Evolutionary conservation across 2,329 filamentous ascomycete genomes (phyloP).

Genomic region (Xylariaceae sp.): DNA sequence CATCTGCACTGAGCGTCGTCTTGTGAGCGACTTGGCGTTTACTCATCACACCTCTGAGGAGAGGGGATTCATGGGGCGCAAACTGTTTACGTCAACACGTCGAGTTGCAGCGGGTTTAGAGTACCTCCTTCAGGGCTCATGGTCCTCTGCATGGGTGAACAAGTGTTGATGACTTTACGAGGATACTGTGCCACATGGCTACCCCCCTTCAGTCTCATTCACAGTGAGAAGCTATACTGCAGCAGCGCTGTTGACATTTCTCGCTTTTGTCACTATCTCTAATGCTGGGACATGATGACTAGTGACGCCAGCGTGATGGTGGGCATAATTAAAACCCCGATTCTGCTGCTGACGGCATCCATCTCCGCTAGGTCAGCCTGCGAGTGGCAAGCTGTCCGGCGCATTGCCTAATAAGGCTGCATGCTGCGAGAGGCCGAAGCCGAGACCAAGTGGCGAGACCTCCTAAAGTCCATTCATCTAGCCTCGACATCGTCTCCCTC

Average conservation of each 20-base stretch:
- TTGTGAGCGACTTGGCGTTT: constrained; percentile 5
- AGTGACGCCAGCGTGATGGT: constrained; percentile 19
- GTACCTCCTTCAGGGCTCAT: no score
- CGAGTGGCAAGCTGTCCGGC: constrained; percentile 22
- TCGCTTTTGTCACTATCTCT: constrained; percentile 17
- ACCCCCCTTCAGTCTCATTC: constrained; percentile 8
- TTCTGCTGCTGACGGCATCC: constrained; percentile 13
- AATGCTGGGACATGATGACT: constrained; percentile 1
- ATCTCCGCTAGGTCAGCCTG: constrained; percentile 21
- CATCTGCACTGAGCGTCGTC: constrained; percentile 1
- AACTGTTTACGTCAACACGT: not conserved
- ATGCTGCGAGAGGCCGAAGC: constrained; percentile 25
- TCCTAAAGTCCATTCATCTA: not conserved
- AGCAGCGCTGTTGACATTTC: constrained; percentile 10
- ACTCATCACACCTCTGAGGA: no score
- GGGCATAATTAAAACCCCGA: constrained; percentile 6
- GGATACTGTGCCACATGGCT: constrained; percentile 16
- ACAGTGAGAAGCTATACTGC: constrained; percentile 10
- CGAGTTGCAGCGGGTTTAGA: not conserved
- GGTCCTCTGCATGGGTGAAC: constrained; percentile 14
- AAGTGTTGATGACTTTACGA: not conserved
- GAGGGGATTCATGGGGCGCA: not conserved
- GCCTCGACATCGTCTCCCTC: not conserved
- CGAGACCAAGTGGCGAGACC: no score
- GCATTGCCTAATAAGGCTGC: constrained; percentile 25